phyloP scores from a whole-genome alignment of 805 yeast genomes.

The Zygoascus flipseniorum region DNA sequence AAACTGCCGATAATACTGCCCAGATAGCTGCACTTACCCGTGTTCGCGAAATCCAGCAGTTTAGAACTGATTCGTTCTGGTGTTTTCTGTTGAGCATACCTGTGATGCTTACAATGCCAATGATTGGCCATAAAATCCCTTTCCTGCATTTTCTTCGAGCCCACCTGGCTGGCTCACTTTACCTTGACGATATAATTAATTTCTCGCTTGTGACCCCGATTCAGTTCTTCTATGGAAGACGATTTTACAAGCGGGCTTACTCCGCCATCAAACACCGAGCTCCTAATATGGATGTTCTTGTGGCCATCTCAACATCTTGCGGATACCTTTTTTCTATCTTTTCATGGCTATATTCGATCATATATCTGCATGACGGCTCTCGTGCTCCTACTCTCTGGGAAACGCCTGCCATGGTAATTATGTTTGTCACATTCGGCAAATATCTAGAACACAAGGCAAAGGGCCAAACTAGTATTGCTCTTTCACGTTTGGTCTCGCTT shows the following conservation, averaged over 20 bases:
- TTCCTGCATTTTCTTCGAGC: constrained; percentile 29
- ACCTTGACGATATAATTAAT: constrained; percentile 54
- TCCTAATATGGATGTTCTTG: constrained; percentile 91
- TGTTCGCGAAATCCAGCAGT: constrained; percentile 60
- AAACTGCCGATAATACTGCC: constrained; percentile 46
- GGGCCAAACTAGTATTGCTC: constrained; percentile 85
- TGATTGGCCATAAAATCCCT: constrained; percentile 25
- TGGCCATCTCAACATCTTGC: constrained; percentile 70
- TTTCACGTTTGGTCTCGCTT: constrained; percentile 69
- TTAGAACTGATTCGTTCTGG: constrained; percentile 51
- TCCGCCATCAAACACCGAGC: constrained; percentile 57
- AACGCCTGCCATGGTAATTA: constrained; percentile 74
- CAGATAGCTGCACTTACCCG: constrained; percentile 66
- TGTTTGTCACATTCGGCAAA: constrained; percentile 83
- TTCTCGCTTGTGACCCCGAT: constrained; percentile 49
- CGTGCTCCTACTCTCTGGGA: constrained; percentile 75
- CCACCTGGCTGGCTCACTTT: constrained; percentile 49
- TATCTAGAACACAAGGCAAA: constrained; percentile 87
- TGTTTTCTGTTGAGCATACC: constrained; percentile 56
- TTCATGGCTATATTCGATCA: constrained; percentile 41
- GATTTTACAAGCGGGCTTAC: constrained; percentile 57
- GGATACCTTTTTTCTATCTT: constrained; percentile 68
- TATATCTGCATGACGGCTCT: constrained; percentile 7
- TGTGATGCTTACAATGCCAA: constrained; percentile 39
- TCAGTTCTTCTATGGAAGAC: constrained; percentile 58